Percentiles rank a stretch among this genome's conserved stretches.
Conservation (phyloP, 129 eudicot species). For the Chrysanthemum makinoi region DNA sequence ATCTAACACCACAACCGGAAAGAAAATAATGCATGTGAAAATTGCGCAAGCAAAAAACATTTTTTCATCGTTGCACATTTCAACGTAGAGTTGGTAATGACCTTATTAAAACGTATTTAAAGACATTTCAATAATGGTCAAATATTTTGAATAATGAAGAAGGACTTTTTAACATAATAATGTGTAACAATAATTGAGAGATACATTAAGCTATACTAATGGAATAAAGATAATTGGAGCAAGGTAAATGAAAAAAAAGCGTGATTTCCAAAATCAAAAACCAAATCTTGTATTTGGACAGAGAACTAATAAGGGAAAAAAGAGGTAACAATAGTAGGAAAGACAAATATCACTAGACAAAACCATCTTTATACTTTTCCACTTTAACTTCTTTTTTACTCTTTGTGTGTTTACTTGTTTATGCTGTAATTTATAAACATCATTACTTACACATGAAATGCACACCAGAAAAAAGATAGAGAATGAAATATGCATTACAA, state of each 20-base stretch:
- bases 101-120: neutral
- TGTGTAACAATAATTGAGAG: too few species aligned
- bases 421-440: conserved; percentile 26
- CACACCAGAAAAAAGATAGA: neutral
- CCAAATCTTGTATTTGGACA: conserved; percentile 18
- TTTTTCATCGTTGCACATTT: too few species aligned
- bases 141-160: neutral
- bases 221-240: too few species aligned
- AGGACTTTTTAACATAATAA: too few species aligned
- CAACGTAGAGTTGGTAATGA: too few species aligned
- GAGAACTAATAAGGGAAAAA: conserved; percentile 12
- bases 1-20: conserved; percentile 34
- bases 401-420: conserved; percentile 31
- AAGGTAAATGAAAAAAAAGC: too few species aligned
- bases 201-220: too few species aligned
- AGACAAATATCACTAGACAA: conserved; percentile 37
- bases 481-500: neutral
- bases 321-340: conserved; percentile 34
- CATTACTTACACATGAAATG: conserved; percentile 15
- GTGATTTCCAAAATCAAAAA: conserved; percentile 9
- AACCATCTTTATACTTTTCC: conserved; percentile 32
- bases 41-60: too few species aligned
- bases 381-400: conserved; percentile 40
- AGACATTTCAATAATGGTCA: conserved; percentile 7
- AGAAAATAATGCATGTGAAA: neutral